Evolutionary conservation across 495 filamentous ascomycete species (phyloP), one percentile per base, ranked within the genome.

Genomic region (Amorphotheca resinae): DNA sequence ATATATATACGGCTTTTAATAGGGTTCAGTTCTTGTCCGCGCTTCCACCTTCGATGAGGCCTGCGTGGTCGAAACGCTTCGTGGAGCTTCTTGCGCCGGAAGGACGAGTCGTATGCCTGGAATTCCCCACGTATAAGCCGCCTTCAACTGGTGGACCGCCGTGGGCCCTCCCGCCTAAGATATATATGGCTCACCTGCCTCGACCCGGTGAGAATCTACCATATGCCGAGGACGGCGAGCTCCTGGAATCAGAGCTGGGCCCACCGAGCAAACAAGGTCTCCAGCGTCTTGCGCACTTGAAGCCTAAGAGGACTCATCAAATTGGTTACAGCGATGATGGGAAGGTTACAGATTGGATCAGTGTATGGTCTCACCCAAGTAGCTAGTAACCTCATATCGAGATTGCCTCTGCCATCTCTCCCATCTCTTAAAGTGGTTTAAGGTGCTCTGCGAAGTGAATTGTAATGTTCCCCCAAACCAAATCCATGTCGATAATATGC

Each of bases 391-490:
- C 25, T 11, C 5, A 28, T 28, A 28, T 16, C 30, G 7, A 47
- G 38, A 41, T 20, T 40, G 1, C n/a, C n/a, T n/a, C n/a, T n/a
- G n/a, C n/a, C n/a, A n/a, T n/a, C n/a, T n/a, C 21, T 26, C 20
- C 39, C 26, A 20, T 33, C 4, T 41, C 21, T 4, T n/a, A 22
- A 38, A 28, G 14, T 16, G 7, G 9, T 23, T 51, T 48, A 52
- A 38, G 45, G 30, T 40, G 33, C 44, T 62, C 63, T 75, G 47
- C 76, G 55, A 41, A 98, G 64, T 17, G 88, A 93, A 56, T 96
- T 98, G 64, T 95, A 98, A 64, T 98, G 91, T 68, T 95, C 89
- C 9, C 91, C 91, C 14, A 96, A 65, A 1, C 87, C 87, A 65
- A 86, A 95, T 40, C 79, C 78, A 64, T 95, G 87, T 47, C 82